Base-by-base conservation (phyloP, 371 early-diverging fungal genomes). In the Syncephalastrum sp. region DNA sequence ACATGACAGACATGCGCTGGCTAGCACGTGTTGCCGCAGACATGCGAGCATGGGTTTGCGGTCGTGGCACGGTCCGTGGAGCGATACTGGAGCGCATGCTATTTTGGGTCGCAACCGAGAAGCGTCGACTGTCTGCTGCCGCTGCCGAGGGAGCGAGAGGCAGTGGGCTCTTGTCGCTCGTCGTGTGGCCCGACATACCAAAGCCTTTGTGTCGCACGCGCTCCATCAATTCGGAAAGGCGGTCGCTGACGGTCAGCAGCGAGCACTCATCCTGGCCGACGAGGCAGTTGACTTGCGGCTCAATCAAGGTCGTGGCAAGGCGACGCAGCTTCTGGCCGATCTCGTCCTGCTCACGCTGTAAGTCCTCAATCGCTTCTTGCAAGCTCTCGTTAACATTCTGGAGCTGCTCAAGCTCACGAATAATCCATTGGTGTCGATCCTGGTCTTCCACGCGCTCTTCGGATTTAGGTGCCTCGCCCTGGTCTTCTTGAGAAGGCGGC, bases 391-490 rank as follows among this genome's bases (percentile, higher is more conserved):
- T 77, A 3, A 80, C 77, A 27, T 70, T 69, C 4, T 81, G 71
- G 14, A 82, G 53, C 46, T 79, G 82, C 41, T 82, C 85, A 54
- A 84, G 60, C 57, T 84, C 85, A 23, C 79, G 75, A 14, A 82
- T 54, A 33, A 82, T 80, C 72, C 82, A 62, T n/a, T 82, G 81
- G 29, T 81, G 79, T 0, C 80, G 70, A 47, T 84, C 84, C 50
- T 76, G 56, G 5, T 77, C 82, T 6, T 75, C 76, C 0, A 62
- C 54, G 53, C 56, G 42, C 42, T 29, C 63, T 61, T 33, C 38
- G 6, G 65, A 63, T 27, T 74, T 42, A 45, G 47, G 57, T 56
- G 68, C 27, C 50, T 61, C 29, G 51, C 46, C 12, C 12, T 51
- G 19, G 16, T n/a, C 23, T 33, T 42, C 61, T 29, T 48, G 10